phyloP scores from a whole-genome alignment of 2,329 filamentous ascomycete species.

The Aspergillus felis region DNA sequence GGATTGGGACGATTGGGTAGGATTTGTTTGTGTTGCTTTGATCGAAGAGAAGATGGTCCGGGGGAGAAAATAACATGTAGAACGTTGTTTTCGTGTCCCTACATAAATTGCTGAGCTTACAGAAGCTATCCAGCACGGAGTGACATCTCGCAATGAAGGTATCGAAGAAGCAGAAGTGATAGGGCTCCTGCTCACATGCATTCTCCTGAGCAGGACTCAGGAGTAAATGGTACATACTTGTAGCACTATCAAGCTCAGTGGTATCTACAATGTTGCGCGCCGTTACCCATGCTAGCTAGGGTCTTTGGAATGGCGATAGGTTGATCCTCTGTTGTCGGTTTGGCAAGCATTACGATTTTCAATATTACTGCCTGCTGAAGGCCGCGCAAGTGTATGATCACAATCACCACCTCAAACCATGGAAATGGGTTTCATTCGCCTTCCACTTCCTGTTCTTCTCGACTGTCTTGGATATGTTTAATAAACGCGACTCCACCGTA shows the following conservation, averaged over 20 bases:
- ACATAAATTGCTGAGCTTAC: background rate
- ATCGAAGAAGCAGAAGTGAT: background rate
- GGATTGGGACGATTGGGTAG: background rate
- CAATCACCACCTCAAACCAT: constrained; percentile 6
- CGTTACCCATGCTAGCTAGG: constrained; percentile 11
- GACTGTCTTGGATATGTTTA: background rate
- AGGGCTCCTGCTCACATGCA: background rate
- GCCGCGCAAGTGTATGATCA: constrained; percentile 5
- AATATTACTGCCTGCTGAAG: constrained; percentile 2
- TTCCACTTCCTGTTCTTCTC: background rate
- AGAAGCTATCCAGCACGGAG: background rate
- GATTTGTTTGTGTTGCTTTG: background rate
- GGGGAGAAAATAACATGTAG: background rate
- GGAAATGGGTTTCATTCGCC: background rate
- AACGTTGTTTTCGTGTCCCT: background rate
- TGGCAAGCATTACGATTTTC: background rate
- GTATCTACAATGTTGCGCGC: background rate
- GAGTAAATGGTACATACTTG: background rate
- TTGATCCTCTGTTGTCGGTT: constrained; percentile 1
- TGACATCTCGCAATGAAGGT: background rate
- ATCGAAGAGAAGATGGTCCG: background rate
- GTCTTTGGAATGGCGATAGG: constrained; percentile 4
- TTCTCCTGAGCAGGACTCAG: background rate
- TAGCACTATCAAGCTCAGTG: background rate
- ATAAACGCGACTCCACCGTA: background rate